Evolutionary conservation across 192 early-diverging fungal genomes (phyloP).

Genomic region (Backusella tarrabulga): DNA sequence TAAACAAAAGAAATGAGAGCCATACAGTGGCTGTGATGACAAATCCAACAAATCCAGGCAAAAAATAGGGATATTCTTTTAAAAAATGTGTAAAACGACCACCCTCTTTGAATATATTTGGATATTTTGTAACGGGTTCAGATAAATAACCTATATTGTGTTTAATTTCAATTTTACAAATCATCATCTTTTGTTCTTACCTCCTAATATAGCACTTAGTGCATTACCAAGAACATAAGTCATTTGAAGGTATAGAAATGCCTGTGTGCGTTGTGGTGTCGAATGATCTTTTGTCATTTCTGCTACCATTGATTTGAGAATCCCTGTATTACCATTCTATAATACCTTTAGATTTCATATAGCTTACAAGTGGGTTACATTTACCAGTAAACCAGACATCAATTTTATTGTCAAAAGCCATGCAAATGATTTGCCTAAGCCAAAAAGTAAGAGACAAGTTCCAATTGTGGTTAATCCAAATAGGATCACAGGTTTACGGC

Average conservation of each 20-base stretch:
- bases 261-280: slow-evolving; percentile 41
- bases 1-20: slow-evolving; percentile 45
- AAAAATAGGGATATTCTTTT: slow-evolving; percentile 59
- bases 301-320: slow-evolving; percentile 66
- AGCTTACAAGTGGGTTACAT: too few relatives aligned
- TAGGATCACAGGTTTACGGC: slow-evolving; percentile 65
- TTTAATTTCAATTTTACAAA: too few relatives aligned
- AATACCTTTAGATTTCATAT: neutral
- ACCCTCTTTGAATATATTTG: slow-evolving; percentile 41
- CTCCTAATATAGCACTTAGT: slow-evolving; percentile 64
- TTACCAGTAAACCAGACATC: slow-evolving; percentile 53
- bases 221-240: slow-evolving; percentile 59
- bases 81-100: slow-evolving; percentile 43
- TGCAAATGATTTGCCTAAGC: slow-evolving; percentile 47
- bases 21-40: slow-evolving; percentile 51
- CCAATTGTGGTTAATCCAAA: slow-evolving; percentile 67
- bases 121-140: slow-evolving; percentile 58
- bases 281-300: slow-evolving; percentile 74
- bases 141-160: slow-evolving; percentile 50
- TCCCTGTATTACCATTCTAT: slow-evolving; percentile 62
- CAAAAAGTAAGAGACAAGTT: slow-evolving; percentile 61
- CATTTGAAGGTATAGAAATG: slow-evolving; percentile 67
- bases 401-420: slow-evolving; percentile 54
- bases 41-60: slow-evolving; percentile 66
- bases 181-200: neutral